phyloP scores from a whole-genome alignment of 202 grass and related monocot species.

The Schoenoplectus triqueter region DNA sequence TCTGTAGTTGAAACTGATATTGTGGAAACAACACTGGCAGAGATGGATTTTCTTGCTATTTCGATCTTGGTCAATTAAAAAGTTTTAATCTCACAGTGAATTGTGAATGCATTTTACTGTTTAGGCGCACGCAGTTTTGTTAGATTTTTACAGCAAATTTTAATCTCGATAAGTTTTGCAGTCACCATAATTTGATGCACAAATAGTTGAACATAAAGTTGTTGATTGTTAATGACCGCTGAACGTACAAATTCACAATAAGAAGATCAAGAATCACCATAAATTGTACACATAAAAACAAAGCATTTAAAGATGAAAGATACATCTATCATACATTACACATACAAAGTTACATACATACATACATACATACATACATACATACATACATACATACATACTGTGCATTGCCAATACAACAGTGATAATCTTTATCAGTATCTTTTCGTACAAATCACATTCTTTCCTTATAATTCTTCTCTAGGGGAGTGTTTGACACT shows the following conservation, averaged over 20 bases:
- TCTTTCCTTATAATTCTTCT: slow-evolving; percentile 13
- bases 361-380: not conserved
- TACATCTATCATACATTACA: slow-evolving; percentile 28
- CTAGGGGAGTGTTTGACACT: too few species aligned
- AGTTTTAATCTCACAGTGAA: not conserved
- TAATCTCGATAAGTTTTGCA: slow-evolving; percentile 14
- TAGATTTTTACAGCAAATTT: not conserved
- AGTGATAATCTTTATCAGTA: slow-evolving; percentile 20
- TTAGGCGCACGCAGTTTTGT: not conserved
- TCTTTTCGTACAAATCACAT: slow-evolving; percentile 37
- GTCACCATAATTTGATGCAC: not conserved
- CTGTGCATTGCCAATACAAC: slow-evolving; percentile 30
- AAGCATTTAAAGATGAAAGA: slow-evolving; percentile 26
- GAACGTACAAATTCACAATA: slow-evolving; percentile 13
- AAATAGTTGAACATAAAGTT: slow-evolving; percentile 27
- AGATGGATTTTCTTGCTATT: not conserved
- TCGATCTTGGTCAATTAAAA: not conserved
- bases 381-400: slow-evolving; percentile 20
- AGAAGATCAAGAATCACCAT: slow-evolving; percentile 17
- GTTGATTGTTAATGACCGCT: slow-evolving; percentile 12
- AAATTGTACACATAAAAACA: slow-evolving; percentile 23
- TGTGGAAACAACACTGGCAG: not conserved
- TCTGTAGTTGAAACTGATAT: not conserved
- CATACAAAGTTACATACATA: slow-evolving; percentile 24
- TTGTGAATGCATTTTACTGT: not conserved